phyloP scores from a whole-genome alignment of 1,139 yeast species.

The Candida sp. region DNA sequence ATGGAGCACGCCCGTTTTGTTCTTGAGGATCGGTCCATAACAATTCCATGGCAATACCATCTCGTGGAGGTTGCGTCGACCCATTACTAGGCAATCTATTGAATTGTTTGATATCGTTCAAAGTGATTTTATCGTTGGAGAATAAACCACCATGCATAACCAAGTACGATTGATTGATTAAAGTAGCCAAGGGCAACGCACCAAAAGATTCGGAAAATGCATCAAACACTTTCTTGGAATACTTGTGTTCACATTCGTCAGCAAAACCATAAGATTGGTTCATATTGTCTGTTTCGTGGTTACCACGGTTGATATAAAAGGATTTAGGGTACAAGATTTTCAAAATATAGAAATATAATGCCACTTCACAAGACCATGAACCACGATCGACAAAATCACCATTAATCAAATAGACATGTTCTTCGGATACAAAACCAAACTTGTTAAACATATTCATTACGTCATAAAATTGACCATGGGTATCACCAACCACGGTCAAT shows the following conservation, averaged over 20 bases:
- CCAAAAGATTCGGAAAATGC: slow-evolving; percentile 88
- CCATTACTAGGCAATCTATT: slow-evolving; percentile 61
- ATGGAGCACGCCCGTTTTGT: slow-evolving; percentile 73
- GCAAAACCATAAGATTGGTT: slow-evolving; percentile 95
- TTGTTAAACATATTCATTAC: slow-evolving; percentile 71
- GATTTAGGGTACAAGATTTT: slow-evolving; percentile 76
- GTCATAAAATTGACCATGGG: slow-evolving; percentile 96
- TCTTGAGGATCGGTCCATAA: slow-evolving; percentile 97
- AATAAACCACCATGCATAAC: slow-evolving; percentile 97
- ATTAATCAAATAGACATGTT: slow-evolving; percentile 84
- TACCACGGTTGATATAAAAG: slow-evolving; percentile 84
- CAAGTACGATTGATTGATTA: slow-evolving; percentile 72
- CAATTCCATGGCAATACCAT: slow-evolving; percentile 94
- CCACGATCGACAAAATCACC: slow-evolving; percentile 99
- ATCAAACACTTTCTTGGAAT: slow-evolving; percentile 76
- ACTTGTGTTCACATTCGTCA: slow-evolving; percentile 92
- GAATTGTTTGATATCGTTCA: slow-evolving; percentile 70
- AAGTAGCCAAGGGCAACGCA: slow-evolving; percentile 80
- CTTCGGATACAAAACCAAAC: slow-evolving; percentile 65
- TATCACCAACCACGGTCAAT: slow-evolving; percentile 93
- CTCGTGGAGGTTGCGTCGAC: slow-evolving; percentile 78
- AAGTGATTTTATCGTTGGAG: slow-evolving; percentile 67
- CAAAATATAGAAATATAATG: slow-evolving; percentile 72
- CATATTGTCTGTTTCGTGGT: slow-evolving; percentile 97
- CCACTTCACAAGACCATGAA: slow-evolving; percentile 97